Conservation (phyloP, 768 basidiomycete species). For the Suillus paluster region DNA sequence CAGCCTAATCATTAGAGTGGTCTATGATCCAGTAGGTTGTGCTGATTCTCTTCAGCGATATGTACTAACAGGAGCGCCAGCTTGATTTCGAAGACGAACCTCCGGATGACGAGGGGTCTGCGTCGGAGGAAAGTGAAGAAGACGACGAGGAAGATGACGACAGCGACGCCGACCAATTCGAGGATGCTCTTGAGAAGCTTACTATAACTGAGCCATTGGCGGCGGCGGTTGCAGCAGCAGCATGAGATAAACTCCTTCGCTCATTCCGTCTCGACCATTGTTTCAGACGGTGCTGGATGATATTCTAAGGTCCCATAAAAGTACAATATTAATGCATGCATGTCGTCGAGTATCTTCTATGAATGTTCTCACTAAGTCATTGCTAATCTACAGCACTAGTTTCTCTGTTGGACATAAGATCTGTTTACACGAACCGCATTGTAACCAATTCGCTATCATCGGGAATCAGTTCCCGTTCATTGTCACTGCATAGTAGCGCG, state of each 20-base stretch:
- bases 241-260: neutral
- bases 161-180: constrained; percentile 52
- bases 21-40: constrained; percentile 89
- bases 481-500: too few species aligned
- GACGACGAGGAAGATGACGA: constrained; percentile 45
- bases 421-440: too few species aligned
- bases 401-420: neutral
- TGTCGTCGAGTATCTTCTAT: neutral
- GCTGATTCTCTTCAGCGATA: neutral
- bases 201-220: constrained; percentile 19
- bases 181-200: constrained; percentile 71
- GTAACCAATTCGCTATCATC: neutral
- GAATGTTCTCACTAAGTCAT: neutral
- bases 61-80: constrained; percentile 39
- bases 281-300: neutral
- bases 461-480: neutral
- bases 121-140: constrained; percentile 37
- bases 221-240: neutral
- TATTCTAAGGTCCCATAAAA: neutral
- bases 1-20: constrained; percentile 87
- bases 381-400: neutral
- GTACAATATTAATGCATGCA: neutral
- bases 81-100: constrained; percentile 85
- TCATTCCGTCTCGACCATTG: neutral
- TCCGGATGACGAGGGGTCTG: constrained; percentile 49